phyloP scores from a whole-genome alignment of 2,329 filamentous ascomycete species.

The Stagonosporopsis rhizophila region DNA sequence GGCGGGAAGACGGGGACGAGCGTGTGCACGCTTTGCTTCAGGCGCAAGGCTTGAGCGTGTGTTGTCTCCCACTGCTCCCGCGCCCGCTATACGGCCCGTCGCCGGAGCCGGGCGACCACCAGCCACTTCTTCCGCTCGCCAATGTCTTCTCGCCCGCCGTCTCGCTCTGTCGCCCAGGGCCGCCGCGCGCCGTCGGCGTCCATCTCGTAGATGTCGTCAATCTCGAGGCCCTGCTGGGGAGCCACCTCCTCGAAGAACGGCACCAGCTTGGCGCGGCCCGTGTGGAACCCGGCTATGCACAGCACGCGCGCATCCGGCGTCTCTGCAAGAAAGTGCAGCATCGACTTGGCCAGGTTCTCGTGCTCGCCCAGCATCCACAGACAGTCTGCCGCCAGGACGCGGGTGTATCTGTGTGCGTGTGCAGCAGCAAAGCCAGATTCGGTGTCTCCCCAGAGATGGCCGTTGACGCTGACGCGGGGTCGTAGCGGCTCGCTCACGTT shows the following conservation, averaged over 20 bases:
- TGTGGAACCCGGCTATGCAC: conserved; percentile 76
- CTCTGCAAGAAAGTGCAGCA: conserved; percentile 66
- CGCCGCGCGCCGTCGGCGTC: conserved; percentile 70
- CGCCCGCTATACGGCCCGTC: conserved; percentile 9
- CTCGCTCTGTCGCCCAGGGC: conserved; percentile 62
- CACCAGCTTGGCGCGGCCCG: conserved; percentile 70
- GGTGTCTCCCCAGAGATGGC: conserved; percentile 71
- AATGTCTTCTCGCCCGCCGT: conserved; percentile 68
- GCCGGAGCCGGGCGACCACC: conserved; percentile 59
- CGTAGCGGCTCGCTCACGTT: conserved; percentile 56
- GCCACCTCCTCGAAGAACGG: conserved; percentile 68
- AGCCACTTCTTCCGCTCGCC: conserved; percentile 73
- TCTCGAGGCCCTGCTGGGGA: conserved; percentile 57
- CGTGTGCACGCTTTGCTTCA: conserved; percentile 86
- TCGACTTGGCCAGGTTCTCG: conserved; percentile 67
- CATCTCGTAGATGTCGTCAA: conserved; percentile 73
- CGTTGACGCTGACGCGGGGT: conserved; percentile 57
- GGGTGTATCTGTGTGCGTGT: conserved; percentile 59
- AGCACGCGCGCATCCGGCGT: conserved; percentile 61
- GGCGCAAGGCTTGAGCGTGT: conserved; percentile 50
- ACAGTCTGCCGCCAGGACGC: conserved; percentile 74
- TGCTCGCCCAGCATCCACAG: conserved; percentile 80
- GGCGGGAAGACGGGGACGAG: conserved; percentile 88
- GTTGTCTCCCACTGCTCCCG: not conserved
- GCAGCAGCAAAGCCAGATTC: conserved; percentile 49